phyloP scores from a whole-genome alignment of 2,329 filamentous ascomycete species.

The Tolypocladium nubicola region DNA sequence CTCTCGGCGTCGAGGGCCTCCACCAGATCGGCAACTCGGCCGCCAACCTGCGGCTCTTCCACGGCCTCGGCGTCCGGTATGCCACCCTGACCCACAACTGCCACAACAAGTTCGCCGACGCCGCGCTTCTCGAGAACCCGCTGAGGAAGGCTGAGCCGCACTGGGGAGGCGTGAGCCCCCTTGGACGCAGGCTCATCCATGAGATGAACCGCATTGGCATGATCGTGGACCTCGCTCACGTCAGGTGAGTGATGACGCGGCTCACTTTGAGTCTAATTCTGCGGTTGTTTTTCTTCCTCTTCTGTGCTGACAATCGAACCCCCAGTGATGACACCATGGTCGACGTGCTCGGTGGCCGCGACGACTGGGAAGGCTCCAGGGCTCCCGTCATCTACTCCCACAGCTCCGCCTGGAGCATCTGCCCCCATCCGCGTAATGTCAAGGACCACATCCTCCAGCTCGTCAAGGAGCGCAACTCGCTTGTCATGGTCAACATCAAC shows the following conservation, averaged over 20 bases:
- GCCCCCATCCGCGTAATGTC: slow-evolving; percentile 84
- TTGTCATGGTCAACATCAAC: slow-evolving; percentile 88
- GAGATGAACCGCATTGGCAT: slow-evolving; percentile 96
- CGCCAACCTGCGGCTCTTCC: slow-evolving; percentile 63
- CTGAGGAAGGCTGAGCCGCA: slow-evolving; percentile 41
- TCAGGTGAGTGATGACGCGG: slow-evolving; percentile 22
- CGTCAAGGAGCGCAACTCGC: slow-evolving; percentile 59
- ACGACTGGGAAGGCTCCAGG: slow-evolving; percentile 57
- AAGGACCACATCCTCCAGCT: slow-evolving; percentile 72
- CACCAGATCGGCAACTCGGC: slow-evolving; percentile 88
- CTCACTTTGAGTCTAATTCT: background rate
- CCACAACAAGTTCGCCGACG: slow-evolving; percentile 82
- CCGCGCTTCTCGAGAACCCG: slow-evolving; percentile 54
- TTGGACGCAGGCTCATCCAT: slow-evolving; percentile 56
- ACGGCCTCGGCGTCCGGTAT: slow-evolving; percentile 74
- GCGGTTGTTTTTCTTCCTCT: background rate
- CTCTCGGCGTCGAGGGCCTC: slow-evolving; percentile 74
- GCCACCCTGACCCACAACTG: slow-evolving; percentile 89
- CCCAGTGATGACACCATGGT: slow-evolving; percentile 68
- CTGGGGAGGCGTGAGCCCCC: slow-evolving; percentile 62
- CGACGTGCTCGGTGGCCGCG: slow-evolving; percentile 60
- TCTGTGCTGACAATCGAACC: background rate
- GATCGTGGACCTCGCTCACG: slow-evolving; percentile 82
- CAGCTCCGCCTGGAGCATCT: slow-evolving; percentile 69
- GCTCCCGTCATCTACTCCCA: slow-evolving; percentile 88